Evolutionary conservation across 352 stramenopile genomes (phyloP), one percentile per base, ranked within the genome.

Genomic region (Pythium diclinum): DNA sequence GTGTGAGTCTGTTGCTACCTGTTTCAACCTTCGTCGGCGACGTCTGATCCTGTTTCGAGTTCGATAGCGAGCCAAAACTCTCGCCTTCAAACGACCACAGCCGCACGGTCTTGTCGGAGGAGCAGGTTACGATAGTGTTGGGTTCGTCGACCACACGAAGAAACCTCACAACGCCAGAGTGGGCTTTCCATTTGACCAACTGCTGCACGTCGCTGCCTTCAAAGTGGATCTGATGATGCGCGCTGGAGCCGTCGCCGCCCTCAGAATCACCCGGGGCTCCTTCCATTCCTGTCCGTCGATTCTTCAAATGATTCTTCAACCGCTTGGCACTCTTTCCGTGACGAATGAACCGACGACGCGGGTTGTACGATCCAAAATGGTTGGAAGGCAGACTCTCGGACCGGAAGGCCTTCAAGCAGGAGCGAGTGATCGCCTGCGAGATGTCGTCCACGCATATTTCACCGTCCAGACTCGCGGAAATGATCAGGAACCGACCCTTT

Each of bases 351-450:
- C 85, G 75, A 0, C 85, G 75, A 6, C 82, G 77, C 19, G 85
- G 85, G 34, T 91, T 91, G 63, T 93, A 93, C 17, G 84, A 79
- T 10, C 81, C 65, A 38, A 78, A 65, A 28, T 89, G 71, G 16
- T 76, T 76, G 13, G 71, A 85, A 3, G 79, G 77, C 38, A 91
- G 68, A 17, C 75, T 88, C 42, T 88, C 74, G 21, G 88, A 73
- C 0, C 77, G 71, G 23, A 89, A 79, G 0, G 85, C 81, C 19
- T 76, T 76, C 7, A 85, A 70, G 8, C 76, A 61, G 0, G 74
- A 71, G 17, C 67, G 60, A 2, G 57, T 17, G 30, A 93, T 83
- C 6, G 85, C 64, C 7, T 75, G 63, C 6, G 79, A 87, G 19
- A 90, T 61, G 68, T 90, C 79, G 5, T 74, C 77, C 19, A 88